Conservation (phyloP, 176 grass and related monocot genomes). For the Phyllostachys edulis region DNA sequence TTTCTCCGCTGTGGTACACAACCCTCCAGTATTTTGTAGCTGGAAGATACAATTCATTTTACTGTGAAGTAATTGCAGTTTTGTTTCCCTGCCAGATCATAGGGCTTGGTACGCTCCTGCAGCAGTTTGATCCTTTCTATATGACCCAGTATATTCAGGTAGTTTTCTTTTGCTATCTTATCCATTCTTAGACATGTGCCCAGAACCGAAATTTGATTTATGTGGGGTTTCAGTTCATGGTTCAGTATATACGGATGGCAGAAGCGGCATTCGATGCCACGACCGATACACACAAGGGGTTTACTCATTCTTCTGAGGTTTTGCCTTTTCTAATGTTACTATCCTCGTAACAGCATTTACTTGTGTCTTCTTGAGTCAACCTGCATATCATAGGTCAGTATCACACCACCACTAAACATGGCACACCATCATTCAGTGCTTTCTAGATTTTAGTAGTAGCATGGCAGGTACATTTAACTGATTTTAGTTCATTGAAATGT, state of each 20-base stretch:
- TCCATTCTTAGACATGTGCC: slow-evolving; percentile 22
- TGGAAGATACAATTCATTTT: neutral
- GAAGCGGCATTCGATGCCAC: slow-evolving; percentile 54
- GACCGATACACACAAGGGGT: slow-evolving; percentile 37
- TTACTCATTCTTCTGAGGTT: slow-evolving; percentile 50
- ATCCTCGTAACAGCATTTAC: neutral
- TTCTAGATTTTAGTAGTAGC: slow-evolving; percentile 6
- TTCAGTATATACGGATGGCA: slow-evolving; percentile 58
- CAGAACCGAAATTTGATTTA: slow-evolving; percentile 5
- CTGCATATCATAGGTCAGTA: neutral
- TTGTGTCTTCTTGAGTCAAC: neutral
- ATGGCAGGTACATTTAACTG: neutral
- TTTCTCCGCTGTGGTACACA: slow-evolving; percentile 67
- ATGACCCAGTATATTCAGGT: slow-evolving; percentile 69
- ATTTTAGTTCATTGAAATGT: neutral
- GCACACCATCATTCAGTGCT: neutral
- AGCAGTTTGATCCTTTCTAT: slow-evolving; percentile 62
- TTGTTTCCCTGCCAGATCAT: slow-evolving; percentile 53
- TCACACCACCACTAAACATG: neutral
- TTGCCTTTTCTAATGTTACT: neutral
- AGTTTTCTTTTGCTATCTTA: slow-evolving; percentile 1
- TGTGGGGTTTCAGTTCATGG: slow-evolving; percentile 63
- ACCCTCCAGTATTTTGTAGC: slow-evolving; percentile 2
- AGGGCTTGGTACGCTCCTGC: slow-evolving; percentile 62
- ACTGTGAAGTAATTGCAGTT: neutral